Percentiles rank a stretch among this genome's conserved stretches.
These are phyloP conservation scores for Stevia rebaudiana DNA, from an alignment of 140 eudicot species.

Conservation along the genomic window DNA sequence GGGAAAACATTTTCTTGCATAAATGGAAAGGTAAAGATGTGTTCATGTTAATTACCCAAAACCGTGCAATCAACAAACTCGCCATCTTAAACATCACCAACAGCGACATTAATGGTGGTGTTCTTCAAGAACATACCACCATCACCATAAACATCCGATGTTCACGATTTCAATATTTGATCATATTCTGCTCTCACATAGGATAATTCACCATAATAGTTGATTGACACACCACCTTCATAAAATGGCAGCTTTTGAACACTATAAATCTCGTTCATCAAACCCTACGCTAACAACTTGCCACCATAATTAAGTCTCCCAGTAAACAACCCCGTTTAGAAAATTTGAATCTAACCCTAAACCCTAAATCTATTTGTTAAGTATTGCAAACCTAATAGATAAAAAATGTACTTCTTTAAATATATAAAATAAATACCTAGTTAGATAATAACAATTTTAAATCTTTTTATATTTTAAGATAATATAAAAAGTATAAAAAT, in stretches of 20 bases:
- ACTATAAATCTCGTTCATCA: slow-evolving; percentile 24
- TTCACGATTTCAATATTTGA: not conserved
- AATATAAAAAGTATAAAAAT: no score
- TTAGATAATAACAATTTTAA: no score
- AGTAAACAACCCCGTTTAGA: slow-evolving; percentile 43
- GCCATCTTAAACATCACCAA: not conserved
- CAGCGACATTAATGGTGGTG: not conserved
- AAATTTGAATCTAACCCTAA: no score
- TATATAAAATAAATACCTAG: no score
- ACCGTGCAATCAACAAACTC: slow-evolving; percentile 11
- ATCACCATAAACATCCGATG: slow-evolving; percentile 33
- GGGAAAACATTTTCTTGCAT: no score
- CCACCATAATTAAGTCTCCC: slow-evolving; percentile 35
- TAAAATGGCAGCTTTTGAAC: slow-evolving; percentile 27
- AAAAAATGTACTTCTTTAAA: no score
- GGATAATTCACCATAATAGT: slow-evolving; percentile 36
- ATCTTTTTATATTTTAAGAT: no score
- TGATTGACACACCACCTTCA: slow-evolving; percentile 26
- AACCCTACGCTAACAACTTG: slow-evolving; percentile 38
- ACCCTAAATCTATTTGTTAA: no score
- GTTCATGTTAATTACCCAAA: slow-evolving; percentile 26
- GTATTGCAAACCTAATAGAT: no score
- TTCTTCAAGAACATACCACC: slow-evolving; percentile 25
- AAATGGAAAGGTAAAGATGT: no score
- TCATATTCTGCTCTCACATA: slow-evolving; percentile 19